These are phyloP conservation scores for Bisporella sp. DNA, from an alignment of 2,329 filamentous ascomycete species.

Conservation along the genomic window DNA sequence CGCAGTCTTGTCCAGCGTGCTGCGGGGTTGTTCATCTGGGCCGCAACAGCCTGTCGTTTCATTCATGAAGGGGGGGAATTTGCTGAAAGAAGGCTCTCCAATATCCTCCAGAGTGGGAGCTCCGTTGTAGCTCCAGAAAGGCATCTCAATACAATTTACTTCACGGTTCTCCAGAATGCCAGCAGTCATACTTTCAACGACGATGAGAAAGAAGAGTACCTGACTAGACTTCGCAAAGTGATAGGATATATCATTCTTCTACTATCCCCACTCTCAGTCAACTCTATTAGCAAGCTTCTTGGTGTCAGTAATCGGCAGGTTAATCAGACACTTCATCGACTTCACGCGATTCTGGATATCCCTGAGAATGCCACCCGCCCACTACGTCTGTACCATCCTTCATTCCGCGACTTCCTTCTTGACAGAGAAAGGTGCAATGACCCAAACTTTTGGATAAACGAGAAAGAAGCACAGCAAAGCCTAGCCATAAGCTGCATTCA, in stretches of 20 bases:
- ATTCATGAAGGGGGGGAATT: slow-evolving; percentile 8
- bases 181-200: background rate
- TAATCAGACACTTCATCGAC: slow-evolving; percentile 4
- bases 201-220: slow-evolving; percentile 6
- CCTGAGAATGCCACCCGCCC: too few species aligned
- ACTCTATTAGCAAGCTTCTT: slow-evolving; percentile 4
- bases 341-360: slow-evolving; percentile 1
- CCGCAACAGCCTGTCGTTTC: slow-evolving; percentile 1
- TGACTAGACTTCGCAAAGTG: slow-evolving; percentile 1
- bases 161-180: slow-evolving; percentile 2
- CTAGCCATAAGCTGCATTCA: too few species aligned
- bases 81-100: slow-evolving; percentile 1
- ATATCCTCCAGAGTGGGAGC: slow-evolving; percentile 2
- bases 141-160: slow-evolving; percentile 7
- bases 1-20: too few species aligned
- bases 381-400: too few species aligned
- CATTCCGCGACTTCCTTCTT: too few species aligned
- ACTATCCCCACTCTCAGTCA: slow-evolving; percentile 4
- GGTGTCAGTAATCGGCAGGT: background rate
- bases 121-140: slow-evolving; percentile 1
- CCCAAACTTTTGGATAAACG: too few species aligned
- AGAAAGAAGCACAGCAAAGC: too few species aligned
- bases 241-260: slow-evolving; percentile 6
- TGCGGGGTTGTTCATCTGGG: background rate
- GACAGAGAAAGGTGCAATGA: too few species aligned